Percentiles rank a stretch among this genome's conserved stretches.
These are phyloP conservation scores for Barnettozyma californica DNA, from an alignment of 805 yeast genomes.

Conservation along the genomic window DNA sequence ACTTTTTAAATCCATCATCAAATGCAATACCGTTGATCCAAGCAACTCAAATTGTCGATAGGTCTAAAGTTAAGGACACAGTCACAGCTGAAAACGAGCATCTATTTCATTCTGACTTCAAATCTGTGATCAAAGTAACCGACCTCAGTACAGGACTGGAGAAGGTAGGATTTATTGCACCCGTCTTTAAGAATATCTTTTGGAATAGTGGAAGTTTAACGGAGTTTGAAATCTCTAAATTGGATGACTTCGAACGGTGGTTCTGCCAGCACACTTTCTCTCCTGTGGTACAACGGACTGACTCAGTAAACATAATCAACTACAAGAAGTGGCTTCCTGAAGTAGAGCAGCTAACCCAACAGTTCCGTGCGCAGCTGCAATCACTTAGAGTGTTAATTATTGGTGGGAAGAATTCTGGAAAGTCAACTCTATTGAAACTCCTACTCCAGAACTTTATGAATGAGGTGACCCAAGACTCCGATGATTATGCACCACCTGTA, in stretches of 20 bases:
- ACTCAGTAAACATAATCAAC: constrained; percentile 18
- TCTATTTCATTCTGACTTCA: constrained; percentile 34
- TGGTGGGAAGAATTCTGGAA: constrained; percentile 72
- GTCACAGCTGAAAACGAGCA: constrained; percentile 32
- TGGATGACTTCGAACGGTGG: constrained; percentile 22
- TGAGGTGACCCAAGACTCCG: constrained; percentile 4
- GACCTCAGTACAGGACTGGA: constrained; percentile 41
- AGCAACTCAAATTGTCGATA: constrained; percentile 35
- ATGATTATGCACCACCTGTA: constrained; percentile 26
- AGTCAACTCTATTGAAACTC: constrained; percentile 61
- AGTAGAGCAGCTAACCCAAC: constrained; percentile 34
- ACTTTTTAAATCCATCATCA: constrained; percentile 31
- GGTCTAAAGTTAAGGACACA: constrained; percentile 25
- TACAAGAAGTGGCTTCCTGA: constrained; percentile 32
- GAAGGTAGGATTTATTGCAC: constrained; percentile 35
- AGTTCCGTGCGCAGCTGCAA: constrained; percentile 26
- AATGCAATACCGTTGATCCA: constrained; percentile 39
- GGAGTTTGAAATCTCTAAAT: constrained; percentile 10
- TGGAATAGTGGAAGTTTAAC: constrained; percentile 23
- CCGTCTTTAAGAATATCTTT: constrained; percentile 40
- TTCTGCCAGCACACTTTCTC: constrained; percentile 36
- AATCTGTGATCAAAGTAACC: constrained; percentile 36
- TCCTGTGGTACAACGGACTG: constrained; percentile 26
- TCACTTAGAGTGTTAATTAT: constrained; percentile 29
- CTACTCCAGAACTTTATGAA: constrained; percentile 44